phyloP scores from a whole-genome alignment of 306 rosid genomes.

The Astragalus glycyphyllos region DNA sequence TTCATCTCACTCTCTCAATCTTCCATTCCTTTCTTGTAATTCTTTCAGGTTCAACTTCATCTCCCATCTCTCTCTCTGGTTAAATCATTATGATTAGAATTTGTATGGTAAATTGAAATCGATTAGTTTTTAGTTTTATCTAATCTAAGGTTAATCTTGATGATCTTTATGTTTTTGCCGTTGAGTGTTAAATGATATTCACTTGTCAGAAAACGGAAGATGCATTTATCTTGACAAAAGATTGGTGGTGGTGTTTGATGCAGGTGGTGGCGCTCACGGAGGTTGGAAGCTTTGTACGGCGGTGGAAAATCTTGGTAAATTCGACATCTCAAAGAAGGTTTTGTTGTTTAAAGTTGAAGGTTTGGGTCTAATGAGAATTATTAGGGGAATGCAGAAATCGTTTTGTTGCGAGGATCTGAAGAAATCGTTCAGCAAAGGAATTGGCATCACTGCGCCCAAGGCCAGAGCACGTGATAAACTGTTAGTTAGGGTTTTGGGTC shows the following conservation, averaged over 20 bases:
- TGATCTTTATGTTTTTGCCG: background rate
- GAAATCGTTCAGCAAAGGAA: constrained; percentile 76
- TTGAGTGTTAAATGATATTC: background rate
- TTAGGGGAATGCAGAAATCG: constrained; percentile 99
- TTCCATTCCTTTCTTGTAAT: constrained; percentile 32
- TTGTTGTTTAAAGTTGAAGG: constrained; percentile 79
- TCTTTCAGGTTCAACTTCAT: constrained; percentile 40
- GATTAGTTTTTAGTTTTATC: background rate
- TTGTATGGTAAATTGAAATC: constrained; percentile 12
- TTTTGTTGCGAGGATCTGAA: constrained; percentile 73
- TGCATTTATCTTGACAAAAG: constrained; percentile 35
- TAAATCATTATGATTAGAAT: background rate
- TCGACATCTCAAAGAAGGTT: constrained; percentile 68
- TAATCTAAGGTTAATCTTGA: background rate
- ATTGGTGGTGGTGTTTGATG: constrained; percentile 47
- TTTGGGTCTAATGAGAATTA: constrained; percentile 98
- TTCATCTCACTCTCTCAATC: constrained; percentile 1
- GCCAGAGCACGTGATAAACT: constrained; percentile 93
- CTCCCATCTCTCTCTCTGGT: constrained; percentile 4
- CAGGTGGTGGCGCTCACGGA: constrained; percentile 63
- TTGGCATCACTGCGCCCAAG: constrained; percentile 86
- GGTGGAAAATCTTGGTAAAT: constrained; percentile 52
- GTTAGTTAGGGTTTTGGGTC: constrained; percentile 34
- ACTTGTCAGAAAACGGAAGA: background rate
- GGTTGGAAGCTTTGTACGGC: constrained; percentile 3